Percentiles rank a stretch among this genome's conserved stretches.
Evolutionary conservation across 2,329 filamentous ascomycete genomes (phyloP).

Genomic region (Paraphoma chrysanthemicola): DNA sequence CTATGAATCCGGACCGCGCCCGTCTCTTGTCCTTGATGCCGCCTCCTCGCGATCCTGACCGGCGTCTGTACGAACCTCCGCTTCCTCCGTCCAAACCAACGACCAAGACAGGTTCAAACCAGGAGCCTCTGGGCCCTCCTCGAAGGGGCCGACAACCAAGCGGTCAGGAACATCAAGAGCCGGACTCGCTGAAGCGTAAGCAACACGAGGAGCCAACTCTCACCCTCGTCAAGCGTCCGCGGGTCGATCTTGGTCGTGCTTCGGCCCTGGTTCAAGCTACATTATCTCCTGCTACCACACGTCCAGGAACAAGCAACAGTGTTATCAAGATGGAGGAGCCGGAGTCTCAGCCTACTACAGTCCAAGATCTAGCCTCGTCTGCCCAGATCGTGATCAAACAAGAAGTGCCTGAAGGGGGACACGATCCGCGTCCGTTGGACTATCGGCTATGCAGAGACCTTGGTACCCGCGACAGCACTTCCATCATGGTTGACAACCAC

Average conservation of each 20-base stretch:
- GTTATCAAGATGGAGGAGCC: not conserved
- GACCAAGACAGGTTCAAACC: slow-evolving; percentile 23
- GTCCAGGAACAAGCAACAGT: not conserved
- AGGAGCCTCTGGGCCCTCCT: slow-evolving; percentile 15
- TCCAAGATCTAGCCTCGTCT: too few relatives aligned
- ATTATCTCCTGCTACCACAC: not conserved
- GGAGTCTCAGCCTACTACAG: too few relatives aligned
- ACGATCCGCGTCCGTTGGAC: too few relatives aligned
- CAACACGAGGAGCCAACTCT: not conserved
- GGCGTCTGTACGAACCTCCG: slow-evolving; percentile 20
- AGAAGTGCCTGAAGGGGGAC: too few relatives aligned
- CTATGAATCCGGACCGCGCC: slow-evolving; percentile 22
- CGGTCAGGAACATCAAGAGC: not conserved
- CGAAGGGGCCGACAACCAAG: not conserved
- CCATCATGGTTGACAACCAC: not conserved
- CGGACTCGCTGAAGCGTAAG: slow-evolving; percentile 3
- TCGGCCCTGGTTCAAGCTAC: slow-evolving; percentile 12
- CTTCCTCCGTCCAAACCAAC: slow-evolving; percentile 1
- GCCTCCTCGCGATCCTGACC: slow-evolving; percentile 16
- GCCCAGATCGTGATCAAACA: too few relatives aligned
- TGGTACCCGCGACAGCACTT: not conserved
- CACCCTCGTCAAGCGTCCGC: slow-evolving; percentile 14
- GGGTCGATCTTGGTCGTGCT: slow-evolving; percentile 13
- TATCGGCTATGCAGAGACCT: not conserved
- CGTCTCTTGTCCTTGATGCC: slow-evolving; percentile 14